phyloP scores from a whole-genome alignment of 2,329 filamentous ascomycete genomes.

The Epichloe sylvatica region DNA sequence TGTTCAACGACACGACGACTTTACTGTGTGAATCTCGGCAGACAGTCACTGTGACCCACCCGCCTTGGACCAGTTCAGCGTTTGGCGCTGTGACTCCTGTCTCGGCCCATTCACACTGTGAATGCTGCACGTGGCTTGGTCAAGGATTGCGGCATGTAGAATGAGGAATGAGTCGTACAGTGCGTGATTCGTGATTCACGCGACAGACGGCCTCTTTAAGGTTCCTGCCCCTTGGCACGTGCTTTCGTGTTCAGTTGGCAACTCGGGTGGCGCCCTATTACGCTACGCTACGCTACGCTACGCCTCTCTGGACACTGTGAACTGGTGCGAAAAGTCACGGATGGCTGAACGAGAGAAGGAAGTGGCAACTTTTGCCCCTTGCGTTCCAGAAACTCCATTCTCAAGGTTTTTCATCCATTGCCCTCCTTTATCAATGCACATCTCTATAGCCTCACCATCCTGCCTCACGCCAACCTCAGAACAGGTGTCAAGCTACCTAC shows the following conservation, averaged over 20 bases:
- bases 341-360: neutral
- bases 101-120: slow-evolving; percentile 8
- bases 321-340: slow-evolving; percentile 11
- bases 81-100: neutral
- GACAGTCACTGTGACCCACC: neutral
- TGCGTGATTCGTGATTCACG: neutral
- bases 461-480: neutral
- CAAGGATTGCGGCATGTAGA: neutral
- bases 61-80: neutral
- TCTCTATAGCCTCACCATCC: neutral
- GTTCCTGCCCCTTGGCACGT: slow-evolving; percentile 12
- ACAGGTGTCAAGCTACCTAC: neutral
- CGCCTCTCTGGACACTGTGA: slow-evolving; percentile 17
- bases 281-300: neutral
- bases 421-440: neutral
- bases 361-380: slow-evolving; percentile 14
- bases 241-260: slow-evolving; percentile 20
- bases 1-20: neutral
- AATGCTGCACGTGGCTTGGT: neutral
- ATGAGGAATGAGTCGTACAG: neutral
- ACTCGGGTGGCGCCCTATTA: slow-evolving; percentile 8
- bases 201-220: slow-evolving; percentile 6
- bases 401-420: neutral
- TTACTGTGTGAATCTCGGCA: neutral
- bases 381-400: neutral